Evolutionary conservation across 371 early-diverging fungal species (phyloP), one percentile per base, ranked within the genome.

Genomic region (Gilbertella persicaria): DNA sequence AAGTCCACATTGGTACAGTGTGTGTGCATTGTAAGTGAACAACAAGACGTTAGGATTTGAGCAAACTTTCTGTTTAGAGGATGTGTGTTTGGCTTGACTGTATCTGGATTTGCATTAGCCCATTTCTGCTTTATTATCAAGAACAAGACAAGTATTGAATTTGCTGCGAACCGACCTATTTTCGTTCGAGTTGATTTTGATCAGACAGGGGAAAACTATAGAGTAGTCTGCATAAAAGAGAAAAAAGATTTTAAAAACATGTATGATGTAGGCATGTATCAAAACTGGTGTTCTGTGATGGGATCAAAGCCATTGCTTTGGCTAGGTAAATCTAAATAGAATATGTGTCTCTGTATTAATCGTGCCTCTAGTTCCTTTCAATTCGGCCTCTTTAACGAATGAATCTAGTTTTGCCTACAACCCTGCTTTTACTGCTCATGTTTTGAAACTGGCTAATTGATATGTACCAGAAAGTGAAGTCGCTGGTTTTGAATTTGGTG

Each of bases 131-230:
- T 71, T 28, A 73, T 73, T 20, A 45, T 67, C 4, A 25, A 55
- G 23, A 77, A 77, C 55, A 46, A 64, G 38, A 69, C 74, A 0
- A 77, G 72, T 6, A 77, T 77, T 28, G 78, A 77, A 59, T 54
- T 69, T 36, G 59, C 69, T n/a, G 30, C 43, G 4, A 64, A 63
- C 13, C 67, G 69, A 9, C 30, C 36, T 1, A 20, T 59, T 0
- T 66, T 63, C 16, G 57, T 55, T 10, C 58, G 53, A 61, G 68
- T n/a, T 55, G 68, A 55, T 16, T 67, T 41, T 62, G 71, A 35
- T 55, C 43, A 29, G 38, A 57, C 23, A 16, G 50, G 50, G 14
- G 10, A 21, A 2, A 49, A 63, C 21, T 59, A 49, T 37, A 69
- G 71, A 37, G 65, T 71, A 10, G 64, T 71, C 21, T 12, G 21